phyloP scores from a whole-genome alignment of 805 yeast species.

The Sugiyamaella lignohabitans region DNA sequence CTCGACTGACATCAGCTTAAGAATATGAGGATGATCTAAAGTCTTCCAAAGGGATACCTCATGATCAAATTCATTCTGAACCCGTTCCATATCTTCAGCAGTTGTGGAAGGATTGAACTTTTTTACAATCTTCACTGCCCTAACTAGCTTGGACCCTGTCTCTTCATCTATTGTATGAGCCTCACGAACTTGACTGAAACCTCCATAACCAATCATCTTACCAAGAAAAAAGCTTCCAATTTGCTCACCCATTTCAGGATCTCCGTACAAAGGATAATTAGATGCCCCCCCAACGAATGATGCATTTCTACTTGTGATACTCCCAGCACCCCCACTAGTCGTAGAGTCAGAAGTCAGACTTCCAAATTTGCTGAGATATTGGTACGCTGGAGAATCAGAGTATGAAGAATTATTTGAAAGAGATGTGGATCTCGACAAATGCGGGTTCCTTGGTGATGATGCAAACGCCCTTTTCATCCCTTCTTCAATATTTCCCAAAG shows the following conservation, averaged over 20 bases:
- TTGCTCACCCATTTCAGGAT: slow-evolving; percentile 43
- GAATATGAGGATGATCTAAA: slow-evolving; percentile 55
- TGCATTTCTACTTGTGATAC: not conserved
- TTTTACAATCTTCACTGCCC: slow-evolving; percentile 57
- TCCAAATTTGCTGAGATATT: slow-evolving; percentile 20
- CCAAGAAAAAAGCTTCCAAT: slow-evolving; percentile 60
- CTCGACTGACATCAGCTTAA: slow-evolving; percentile 55
- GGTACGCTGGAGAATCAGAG: slow-evolving; percentile 20
- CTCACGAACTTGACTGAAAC: slow-evolving; percentile 82
- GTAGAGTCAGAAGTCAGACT: slow-evolving; percentile 4
- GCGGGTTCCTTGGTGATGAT: not conserved
- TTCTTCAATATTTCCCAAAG: too few relatives aligned
- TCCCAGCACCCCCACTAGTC: slow-evolving; percentile 5
- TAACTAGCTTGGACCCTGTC: slow-evolving; percentile 21
- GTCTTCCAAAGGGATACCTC: slow-evolving; percentile 75
- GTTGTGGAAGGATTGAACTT: slow-evolving; percentile 31
- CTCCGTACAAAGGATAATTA: too few relatives aligned
- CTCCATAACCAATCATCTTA: slow-evolving; percentile 76
- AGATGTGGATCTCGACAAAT: slow-evolving; percentile 11
- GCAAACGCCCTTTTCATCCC: too few relatives aligned
- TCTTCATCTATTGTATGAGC: slow-evolving; percentile 37
- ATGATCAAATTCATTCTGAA: slow-evolving; percentile 53
- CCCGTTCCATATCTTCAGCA: slow-evolving; percentile 37
- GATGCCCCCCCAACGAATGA: too few relatives aligned
- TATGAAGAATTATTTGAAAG: slow-evolving; percentile 13